Evolutionary conservation across 495 filamentous ascomycete species (phyloP), one percentile per base, ranked within the genome.

Genomic region (Aspergillus asperescens): DNA sequence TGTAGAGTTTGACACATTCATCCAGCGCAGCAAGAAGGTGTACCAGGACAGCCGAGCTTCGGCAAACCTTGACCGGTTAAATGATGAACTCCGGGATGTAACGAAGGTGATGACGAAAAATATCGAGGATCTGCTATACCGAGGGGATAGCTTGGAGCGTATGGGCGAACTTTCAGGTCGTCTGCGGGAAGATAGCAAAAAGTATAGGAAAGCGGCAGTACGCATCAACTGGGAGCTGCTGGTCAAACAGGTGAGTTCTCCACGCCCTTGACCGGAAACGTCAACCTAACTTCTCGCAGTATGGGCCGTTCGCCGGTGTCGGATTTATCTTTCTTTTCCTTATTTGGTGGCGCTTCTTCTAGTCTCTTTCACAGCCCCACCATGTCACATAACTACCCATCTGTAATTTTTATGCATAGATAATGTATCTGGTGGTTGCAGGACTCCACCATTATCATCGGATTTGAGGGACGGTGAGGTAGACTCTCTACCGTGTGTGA

Each of bases 51-150:
- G 83, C 48, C 87, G 94, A 51, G 93, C 94, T 4, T 84, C 87
- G 5, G 75, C 78, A 54, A 96, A 96, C 67, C 77, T 96, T 35
- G 88, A 89, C 65, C 88, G 88, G 61, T 71, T 96, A 56, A 95
- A 96, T 61, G 88, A 95, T 64, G 93, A 99, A 76, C 80, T 99
- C 37, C 84, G 90, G 61, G 93, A 97, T 78, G 93, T 99, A 46
- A 96, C 93, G 12, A 89, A 95, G 69, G 91, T 97, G 57, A 99
- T 99, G 93, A 97, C 93, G 27, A 99, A 97, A 80, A 99, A 99
- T 68, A 99, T 99, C 62, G 93, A 99, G 74, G 93, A 99, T 67
- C 70, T 99, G 64, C 68, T 99, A 51, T 99, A 99, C 64, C 78
- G 93, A 48, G 93, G 93, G 7, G 93, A 97, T 64, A 93, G 85